phyloP scores from a whole-genome alignment of 768 basidiomycete genomes.

The Dendrothele bispora region DNA sequence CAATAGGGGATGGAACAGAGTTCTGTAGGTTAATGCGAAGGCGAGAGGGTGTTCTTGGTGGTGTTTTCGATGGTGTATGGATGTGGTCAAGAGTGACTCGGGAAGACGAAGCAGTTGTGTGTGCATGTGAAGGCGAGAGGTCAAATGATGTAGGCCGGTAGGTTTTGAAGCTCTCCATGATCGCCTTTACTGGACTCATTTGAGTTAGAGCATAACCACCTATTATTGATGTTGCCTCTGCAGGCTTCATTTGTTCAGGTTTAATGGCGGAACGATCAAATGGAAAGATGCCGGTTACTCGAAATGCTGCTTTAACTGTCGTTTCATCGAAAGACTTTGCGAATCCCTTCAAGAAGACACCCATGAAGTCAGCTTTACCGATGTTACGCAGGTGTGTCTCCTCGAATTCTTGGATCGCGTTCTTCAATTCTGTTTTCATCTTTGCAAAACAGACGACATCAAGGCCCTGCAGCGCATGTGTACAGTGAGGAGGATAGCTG shows the following conservation, averaged over 20 bases:
- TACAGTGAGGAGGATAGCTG: conserved; percentile 40
- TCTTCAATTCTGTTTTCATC: conserved; percentile 32
- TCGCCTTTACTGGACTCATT: no score
- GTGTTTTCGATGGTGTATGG: no score
- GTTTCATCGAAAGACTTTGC: conserved; percentile 11
- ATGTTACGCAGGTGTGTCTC: conserved; percentile 16
- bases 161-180: no score
- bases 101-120: no score
- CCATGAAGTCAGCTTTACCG: conserved; percentile 28
- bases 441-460: conserved; percentile 43
- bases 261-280: no score
- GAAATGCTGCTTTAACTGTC: conserved; percentile 23
- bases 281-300: conserved; percentile 21
- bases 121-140: no score
- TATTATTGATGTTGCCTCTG: conserved; percentile 17
- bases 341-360: conserved; percentile 18
- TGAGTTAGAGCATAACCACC: no score
- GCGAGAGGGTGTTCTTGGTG: no score
- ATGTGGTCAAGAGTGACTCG: no score
- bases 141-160: no score
- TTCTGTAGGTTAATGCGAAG: no score
- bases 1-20: no score
- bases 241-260: conserved; percentile 22
- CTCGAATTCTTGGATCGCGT: conserved; percentile 25
- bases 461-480: conserved; percentile 41